These are phyloP conservation scores for Malus sieversii DNA, from an alignment of 306 rosid species.

Conservation along the genomic window DNA sequence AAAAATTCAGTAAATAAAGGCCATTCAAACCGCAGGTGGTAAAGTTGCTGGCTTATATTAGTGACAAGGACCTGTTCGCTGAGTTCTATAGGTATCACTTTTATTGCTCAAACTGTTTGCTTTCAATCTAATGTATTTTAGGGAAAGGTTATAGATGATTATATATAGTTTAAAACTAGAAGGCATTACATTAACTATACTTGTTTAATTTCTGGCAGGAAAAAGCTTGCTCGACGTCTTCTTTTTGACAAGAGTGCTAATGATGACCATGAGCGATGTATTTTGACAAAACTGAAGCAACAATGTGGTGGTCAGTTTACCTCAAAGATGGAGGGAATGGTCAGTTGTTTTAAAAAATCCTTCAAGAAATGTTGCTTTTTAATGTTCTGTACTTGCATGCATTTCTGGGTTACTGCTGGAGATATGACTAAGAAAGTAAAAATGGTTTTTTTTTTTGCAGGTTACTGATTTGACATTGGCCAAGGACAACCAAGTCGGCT, in stretches of 20 bases:
- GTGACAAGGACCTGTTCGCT: constrained; percentile 48
- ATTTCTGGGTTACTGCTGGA: background rate
- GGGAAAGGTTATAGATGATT: background rate
- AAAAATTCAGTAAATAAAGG: background rate
- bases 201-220: constrained; percentile 26
- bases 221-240: constrained; percentile 53
- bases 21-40: constrained; percentile 31
- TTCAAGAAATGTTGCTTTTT: background rate
- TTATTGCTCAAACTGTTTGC: background rate
- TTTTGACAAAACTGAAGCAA: constrained; percentile 45
- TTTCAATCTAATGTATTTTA: background rate
- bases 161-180: background rate
- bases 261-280: constrained; percentile 52
- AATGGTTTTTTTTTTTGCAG: constrained; percentile 3
- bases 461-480: constrained; percentile 49
- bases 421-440: background rate
- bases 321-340: constrained; percentile 59
- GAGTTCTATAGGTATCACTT: constrained; percentile 38
- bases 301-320: constrained; percentile 53
- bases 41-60: constrained; percentile 48
- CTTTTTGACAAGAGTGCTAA: constrained; percentile 52
- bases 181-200: background rate
- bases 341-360: constrained; percentile 7
- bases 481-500: constrained; percentile 40
- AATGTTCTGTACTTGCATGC: background rate